Evolutionary conservation across 2,329 filamentous ascomycete species (phyloP), one percentile per base, ranked within the genome.

Genomic region (Phyllosticta citriasiana): DNA sequence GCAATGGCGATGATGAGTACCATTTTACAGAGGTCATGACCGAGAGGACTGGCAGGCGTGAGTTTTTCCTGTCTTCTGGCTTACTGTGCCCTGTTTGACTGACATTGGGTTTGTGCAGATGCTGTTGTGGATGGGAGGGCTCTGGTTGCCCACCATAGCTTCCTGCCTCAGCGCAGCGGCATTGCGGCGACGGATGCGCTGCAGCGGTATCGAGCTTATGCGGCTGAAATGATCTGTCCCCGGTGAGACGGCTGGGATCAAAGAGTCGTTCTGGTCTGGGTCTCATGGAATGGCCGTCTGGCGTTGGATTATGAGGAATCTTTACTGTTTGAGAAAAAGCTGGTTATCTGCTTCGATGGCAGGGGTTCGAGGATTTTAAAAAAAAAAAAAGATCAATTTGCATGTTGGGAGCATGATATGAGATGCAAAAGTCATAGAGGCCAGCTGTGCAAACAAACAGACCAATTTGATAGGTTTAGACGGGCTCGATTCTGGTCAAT

Each of bases 81-180:
- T 16, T 24, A 16, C 35, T 33, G 61, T n/a, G 3, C 5, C 14
- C 2, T 5, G 14, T 54, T 27, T 2, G 12, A 52, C 8, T 4
- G 2, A 4, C 14, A 10, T 4, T 35, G 19, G 8, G 40, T 3
- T 14, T 56, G 12, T 30, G 2, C 57, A 66, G 62, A 65, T 53
- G 76, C 80, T 35, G 73, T 80, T 16, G 79, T 84, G 16, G 80
- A 84, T 67, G 82, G 80, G 4, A 76, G 79, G 60, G 79, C 80
- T 1, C 68, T 84, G 8, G 82, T 78, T 2, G 77, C 77, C 4
- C 82, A 84, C 68, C 84, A 81, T 65, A 78, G 77, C 63, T 80
- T 80, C 59, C 73, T 70, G 10, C 73, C 73, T 7, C 75, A 78
- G 63, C 53, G 57, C 9, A 66, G 71, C 7, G 73, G 74, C 8